phyloP scores from a whole-genome alignment of 192 early-diverging fungal genomes.

The Ambispora gerdemannii region DNA sequence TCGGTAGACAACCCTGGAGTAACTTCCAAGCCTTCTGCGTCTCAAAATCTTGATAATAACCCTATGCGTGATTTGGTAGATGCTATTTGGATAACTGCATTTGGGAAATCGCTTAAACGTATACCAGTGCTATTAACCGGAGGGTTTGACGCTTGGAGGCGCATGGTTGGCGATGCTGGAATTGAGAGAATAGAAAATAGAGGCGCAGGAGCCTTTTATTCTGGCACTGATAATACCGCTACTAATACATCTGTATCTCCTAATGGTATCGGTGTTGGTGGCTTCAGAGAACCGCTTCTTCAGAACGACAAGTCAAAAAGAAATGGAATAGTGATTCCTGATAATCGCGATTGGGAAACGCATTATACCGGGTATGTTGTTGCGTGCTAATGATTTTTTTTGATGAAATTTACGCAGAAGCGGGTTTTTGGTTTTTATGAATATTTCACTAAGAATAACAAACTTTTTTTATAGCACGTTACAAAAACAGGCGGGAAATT shows the following conservation, averaged over 20 bases:
- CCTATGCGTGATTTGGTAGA: conserved; percentile 46
- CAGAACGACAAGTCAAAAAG: conserved; percentile 28
- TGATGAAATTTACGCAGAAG: too few relatives aligned
- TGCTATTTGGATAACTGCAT: conserved; percentile 65
- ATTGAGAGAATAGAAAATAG: too few relatives aligned
- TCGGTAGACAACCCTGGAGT: conserved; percentile 42
- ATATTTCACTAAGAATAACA: too few relatives aligned
- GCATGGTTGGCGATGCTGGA: conserved; percentile 47
- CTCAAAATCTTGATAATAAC: not conserved
- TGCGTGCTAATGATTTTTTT: too few relatives aligned
- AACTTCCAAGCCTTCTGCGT: not conserved
- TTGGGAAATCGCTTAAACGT: conserved; percentile 46
- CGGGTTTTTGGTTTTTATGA: too few relatives aligned
- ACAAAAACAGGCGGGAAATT: too few relatives aligned
- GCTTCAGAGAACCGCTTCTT: not conserved
- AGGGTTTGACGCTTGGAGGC: conserved; percentile 77
- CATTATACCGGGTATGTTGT: not conserved
- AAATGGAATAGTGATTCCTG: conserved; percentile 28
- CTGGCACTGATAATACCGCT: conserved; percentile 38
- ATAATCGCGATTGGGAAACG: not conserved
- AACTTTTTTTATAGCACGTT: too few relatives aligned
- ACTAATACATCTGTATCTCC: not conserved
- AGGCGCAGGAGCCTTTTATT: conserved; percentile 43
- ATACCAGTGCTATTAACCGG: conserved; percentile 71
- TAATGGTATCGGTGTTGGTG: too few relatives aligned